A percentile compares a stretch with the other conserved stretches of the same genome.
Conservation (phyloP, 2,329 filamentous ascomycete species). For the Cyanodermella asteris region DNA sequence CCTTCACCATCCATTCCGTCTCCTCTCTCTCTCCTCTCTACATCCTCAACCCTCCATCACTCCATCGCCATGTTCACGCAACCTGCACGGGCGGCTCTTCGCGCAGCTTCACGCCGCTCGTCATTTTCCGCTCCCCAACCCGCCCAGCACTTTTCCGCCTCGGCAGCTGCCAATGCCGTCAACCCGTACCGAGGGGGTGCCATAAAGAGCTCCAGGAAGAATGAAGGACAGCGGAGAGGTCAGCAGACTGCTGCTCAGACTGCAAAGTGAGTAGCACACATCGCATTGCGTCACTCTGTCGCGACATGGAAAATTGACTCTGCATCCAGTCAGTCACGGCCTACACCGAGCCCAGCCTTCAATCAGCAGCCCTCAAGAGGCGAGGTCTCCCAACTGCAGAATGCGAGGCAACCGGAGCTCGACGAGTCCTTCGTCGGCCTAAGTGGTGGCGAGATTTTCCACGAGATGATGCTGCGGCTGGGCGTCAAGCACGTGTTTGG, state of each 20-base stretch:
- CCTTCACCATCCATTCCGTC: no score
- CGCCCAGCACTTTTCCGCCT: slow-evolving; percentile 22
- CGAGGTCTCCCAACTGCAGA: slow-evolving; percentile 46
- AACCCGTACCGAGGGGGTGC: slow-evolving; percentile 23
- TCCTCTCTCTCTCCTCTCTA: no score
- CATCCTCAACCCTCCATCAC: no score
- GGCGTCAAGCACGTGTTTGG: slow-evolving; percentile 83
- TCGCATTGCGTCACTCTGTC: no score
- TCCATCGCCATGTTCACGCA: no score
- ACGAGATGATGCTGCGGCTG: slow-evolving; percentile 95
- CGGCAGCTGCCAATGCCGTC: slow-evolving; percentile 21
- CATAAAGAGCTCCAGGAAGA: slow-evolving; percentile 10
- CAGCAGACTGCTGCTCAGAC: slow-evolving; percentile 28
- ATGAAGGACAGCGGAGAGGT: slow-evolving; percentile 12
- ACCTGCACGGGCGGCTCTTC: no score
- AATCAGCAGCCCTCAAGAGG: slow-evolving; percentile 33
- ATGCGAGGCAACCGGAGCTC: slow-evolving; percentile 38
- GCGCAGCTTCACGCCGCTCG: background rate
- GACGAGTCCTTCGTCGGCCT: slow-evolving; percentile 86
- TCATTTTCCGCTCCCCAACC: slow-evolving; percentile 8
- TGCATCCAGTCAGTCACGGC: slow-evolving; percentile 28
- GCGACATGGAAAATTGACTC: no score
- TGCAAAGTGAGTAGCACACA: slow-evolving; percentile 37
- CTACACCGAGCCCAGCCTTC: slow-evolving; percentile 39
- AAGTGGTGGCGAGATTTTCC: slow-evolving; percentile 89